Percentiles rank a stretch among this genome's conserved stretches.
These are phyloP conservation scores for Suillus tomentosus DNA, from an alignment of 768 basidiomycete species.

Conservation along the genomic window DNA sequence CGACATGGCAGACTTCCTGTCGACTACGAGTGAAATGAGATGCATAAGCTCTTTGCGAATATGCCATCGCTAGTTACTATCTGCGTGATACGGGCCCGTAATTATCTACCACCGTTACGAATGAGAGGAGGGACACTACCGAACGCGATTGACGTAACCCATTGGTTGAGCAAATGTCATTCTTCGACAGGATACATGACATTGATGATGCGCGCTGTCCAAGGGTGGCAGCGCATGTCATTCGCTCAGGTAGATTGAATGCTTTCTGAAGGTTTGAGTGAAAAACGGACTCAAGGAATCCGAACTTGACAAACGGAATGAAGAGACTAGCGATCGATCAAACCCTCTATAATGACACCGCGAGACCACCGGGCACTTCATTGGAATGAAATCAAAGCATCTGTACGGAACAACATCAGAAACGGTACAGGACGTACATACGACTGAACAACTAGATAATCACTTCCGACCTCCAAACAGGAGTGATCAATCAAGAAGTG, in stretches of 20 bases:
- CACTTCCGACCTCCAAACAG: conserved; percentile 18
- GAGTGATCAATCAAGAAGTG: conserved; percentile 23
- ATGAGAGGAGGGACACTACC: neutral
- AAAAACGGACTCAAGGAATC: neutral
- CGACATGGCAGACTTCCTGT: neutral
- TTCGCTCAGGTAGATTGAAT: neutral
- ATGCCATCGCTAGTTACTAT: neutral
- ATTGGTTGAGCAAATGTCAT: neutral
- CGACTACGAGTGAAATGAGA: neutral
- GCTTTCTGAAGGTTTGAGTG: neutral
- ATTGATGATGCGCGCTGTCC: neutral
- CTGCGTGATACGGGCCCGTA: neutral
- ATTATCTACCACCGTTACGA: neutral
- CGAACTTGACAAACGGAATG: neutral
- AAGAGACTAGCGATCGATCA: conserved; percentile 15
- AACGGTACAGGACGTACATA: conserved; percentile 22
- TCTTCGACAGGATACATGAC: neutral
- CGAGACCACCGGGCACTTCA: neutral
- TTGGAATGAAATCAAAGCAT: conserved; percentile 7
- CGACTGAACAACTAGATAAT: conserved; percentile 17
- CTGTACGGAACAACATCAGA: conserved; percentile 4
- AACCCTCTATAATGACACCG: neutral
- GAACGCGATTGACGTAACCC: neutral
- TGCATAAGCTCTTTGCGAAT: neutral
- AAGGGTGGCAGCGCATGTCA: neutral